Conservation (phyloP, 306 rosid genomes). For the Corylus heterophylla region DNA sequence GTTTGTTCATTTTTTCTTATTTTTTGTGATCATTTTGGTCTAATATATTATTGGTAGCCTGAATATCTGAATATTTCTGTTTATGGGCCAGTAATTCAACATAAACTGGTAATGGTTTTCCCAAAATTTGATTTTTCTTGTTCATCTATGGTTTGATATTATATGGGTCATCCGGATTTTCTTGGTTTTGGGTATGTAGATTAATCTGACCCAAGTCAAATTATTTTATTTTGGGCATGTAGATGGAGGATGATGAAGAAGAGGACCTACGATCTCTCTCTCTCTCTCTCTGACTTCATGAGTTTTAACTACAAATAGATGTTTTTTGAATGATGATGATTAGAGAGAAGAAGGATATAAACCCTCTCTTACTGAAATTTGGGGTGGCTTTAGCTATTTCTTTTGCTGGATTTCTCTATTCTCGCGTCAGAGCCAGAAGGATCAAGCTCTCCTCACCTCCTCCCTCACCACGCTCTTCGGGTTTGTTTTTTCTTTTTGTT, state of each 20-base stretch:
- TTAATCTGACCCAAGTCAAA: constrained; percentile 10
- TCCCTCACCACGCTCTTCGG: constrained; percentile 43
- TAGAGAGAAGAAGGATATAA: constrained; percentile 47
- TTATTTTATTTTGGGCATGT: constrained; percentile 29
- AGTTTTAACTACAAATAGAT: constrained; percentile 23
- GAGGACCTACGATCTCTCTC: constrained; percentile 31
- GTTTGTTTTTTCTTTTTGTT: constrained; percentile 27
- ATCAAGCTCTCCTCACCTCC: constrained; percentile 36
- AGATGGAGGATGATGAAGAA: constrained; percentile 66
- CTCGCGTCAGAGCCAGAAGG: constrained; percentile 50
- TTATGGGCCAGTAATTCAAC: neutral
- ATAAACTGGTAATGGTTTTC: too few species aligned
- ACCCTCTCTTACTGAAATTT: constrained; percentile 58
- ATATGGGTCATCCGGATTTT: neutral
- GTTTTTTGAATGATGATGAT: constrained; percentile 23
- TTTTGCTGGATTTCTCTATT: constrained; percentile 66
- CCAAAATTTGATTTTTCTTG: neutral
- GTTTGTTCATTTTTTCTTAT: neutral
- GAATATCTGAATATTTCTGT: constrained; percentile 12
- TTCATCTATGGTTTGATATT: neutral
- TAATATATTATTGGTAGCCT: neutral
- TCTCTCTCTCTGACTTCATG: constrained; percentile 24
- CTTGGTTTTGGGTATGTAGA: neutral
- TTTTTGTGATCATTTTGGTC: constrained; percentile 1
- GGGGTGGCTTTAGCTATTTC: constrained; percentile 76